These are phyloP conservation scores for Trypanosoma mega DNA, from an alignment of 208 protist genomes.

Conservation along the genomic window DNA sequence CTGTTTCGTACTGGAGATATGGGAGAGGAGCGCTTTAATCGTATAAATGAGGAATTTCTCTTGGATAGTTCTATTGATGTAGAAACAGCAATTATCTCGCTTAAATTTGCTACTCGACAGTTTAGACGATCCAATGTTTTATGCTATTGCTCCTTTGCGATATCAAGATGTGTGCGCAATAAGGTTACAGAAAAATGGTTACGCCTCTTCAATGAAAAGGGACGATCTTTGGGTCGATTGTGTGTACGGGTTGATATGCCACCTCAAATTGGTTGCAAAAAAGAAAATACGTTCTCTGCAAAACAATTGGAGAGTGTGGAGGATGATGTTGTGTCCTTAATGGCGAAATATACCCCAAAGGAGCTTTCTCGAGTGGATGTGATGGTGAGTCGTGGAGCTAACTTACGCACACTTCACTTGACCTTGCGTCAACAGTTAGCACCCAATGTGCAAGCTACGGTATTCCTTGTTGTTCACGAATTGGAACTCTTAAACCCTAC, in stretches of 20 bases:
- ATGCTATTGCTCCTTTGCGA: conserved; percentile 66
- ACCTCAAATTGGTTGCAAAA: conserved; percentile 5
- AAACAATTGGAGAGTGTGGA: conserved; percentile 38
- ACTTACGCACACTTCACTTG: conserved; percentile 48
- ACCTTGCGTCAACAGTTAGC: conserved; percentile 59
- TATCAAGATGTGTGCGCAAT: conserved; percentile 36
- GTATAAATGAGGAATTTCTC: conserved; percentile 22
- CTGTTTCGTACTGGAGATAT: conserved; percentile 20
- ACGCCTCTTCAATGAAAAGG: conserved; percentile 55
- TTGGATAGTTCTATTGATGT: conserved; percentile 8
- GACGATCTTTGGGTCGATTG: conserved; percentile 55
- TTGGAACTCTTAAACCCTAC: conserved; percentile 32
- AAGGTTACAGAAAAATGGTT: conserved; percentile 41
- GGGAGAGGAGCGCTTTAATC: background rate
- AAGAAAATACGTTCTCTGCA: background rate
- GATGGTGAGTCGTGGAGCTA: conserved; percentile 35
- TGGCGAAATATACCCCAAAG: conserved; percentile 63
- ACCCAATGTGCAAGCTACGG: conserved; percentile 58
- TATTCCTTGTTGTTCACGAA: conserved; percentile 53
- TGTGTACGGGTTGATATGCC: conserved; percentile 47
- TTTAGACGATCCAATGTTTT: conserved; percentile 31
- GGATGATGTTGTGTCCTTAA: conserved; percentile 72
- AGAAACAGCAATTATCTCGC: conserved; percentile 31
- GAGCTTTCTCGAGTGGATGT: conserved; percentile 55
- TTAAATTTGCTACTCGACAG: conserved; percentile 49